Percentiles rank a stretch among this genome's conserved stretches.
These are phyloP conservation scores for Pestalotiopsis fici DNA, from an alignment of 2,329 filamentous ascomycete species.

Conservation along the genomic window DNA sequence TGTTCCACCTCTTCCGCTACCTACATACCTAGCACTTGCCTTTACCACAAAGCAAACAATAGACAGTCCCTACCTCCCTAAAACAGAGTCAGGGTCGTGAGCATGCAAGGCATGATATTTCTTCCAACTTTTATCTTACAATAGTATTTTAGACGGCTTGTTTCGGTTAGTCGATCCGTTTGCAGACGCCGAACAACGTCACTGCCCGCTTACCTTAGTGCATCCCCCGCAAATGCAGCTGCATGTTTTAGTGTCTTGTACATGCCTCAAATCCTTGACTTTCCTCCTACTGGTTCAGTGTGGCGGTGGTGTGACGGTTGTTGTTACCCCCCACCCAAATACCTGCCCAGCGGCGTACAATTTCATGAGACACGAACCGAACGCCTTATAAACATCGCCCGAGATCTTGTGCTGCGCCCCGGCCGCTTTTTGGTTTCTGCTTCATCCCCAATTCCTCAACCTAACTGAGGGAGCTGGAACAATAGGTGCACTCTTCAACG, in stretches of 20 bases:
- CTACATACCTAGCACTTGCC: neutral
- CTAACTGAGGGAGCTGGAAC: neutral
- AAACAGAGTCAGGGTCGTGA: neutral
- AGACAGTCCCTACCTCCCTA: neutral
- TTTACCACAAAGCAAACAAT: neutral
- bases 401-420: neutral
- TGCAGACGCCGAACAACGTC: slow-evolving; percentile 4
- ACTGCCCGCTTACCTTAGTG: neutral
- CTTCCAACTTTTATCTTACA: slow-evolving; percentile 4
- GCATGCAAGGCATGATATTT: neutral
- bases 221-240: slow-evolving; percentile 8
- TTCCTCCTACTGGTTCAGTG: too few relatives aligned
- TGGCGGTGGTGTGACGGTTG: neutral
- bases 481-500: neutral
- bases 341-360: neutral
- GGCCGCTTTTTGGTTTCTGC: slow-evolving; percentile 16
- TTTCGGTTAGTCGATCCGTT: neutral
- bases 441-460: neutral
- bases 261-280: neutral
- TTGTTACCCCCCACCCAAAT: neutral
- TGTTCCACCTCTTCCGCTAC: neutral
- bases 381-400: neutral
- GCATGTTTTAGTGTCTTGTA: neutral
- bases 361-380: neutral
- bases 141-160: too few relatives aligned